Evolutionary conservation across 441 rosid species (phyloP), one percentile per base, ranked within the genome.

Genomic region (Iberis amara): DNA sequence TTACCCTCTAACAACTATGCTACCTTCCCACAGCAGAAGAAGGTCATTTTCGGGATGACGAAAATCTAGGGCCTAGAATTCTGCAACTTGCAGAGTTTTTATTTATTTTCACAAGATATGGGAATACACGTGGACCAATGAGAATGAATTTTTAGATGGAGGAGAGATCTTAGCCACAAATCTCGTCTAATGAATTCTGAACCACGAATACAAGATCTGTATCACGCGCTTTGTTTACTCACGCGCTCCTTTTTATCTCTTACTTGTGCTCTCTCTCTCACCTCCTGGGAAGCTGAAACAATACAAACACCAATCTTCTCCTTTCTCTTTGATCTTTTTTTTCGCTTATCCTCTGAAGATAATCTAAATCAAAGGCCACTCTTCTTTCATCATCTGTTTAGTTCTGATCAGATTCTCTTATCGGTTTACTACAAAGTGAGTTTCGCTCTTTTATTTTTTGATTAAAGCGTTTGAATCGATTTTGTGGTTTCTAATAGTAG

Each of bases 141-240:
- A 47, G 38, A 41, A 47, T 33, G 14, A 21, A 0, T 41, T 0
- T 66, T 60, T 66, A 60, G 71, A 66, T 66, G 66, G 53, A 54
- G 66, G 54, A 36, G 18, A 36, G 26, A 66, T 66, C 47, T 21
- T 10, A 60, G 47, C 71, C 71, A 66, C 71, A 54, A 54, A 66
- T 59, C 43, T 66, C 42, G 3, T 48, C 57, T 10, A 18, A 60
- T 60, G 62, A 66, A 42, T 59, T 54, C 57, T 60, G 58, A 60
- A 66, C 71, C 71, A 66, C 71, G 32, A 60, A 55, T 47, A 47
- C 55, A 47, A 66, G 57, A 60, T 48, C 4, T 48, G 7, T 14
- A 12, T 12, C 64, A 59, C 64, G 64, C 64, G 42, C 64, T 12
- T 7, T 32, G 21, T 18, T 11, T 11, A 10, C 14, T 13, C 64